Percentiles rank a stretch among this genome's conserved stretches.
Conservation (phyloP, 805 yeast genomes). For the Wickerhamomyces rabaulensis region DNA sequence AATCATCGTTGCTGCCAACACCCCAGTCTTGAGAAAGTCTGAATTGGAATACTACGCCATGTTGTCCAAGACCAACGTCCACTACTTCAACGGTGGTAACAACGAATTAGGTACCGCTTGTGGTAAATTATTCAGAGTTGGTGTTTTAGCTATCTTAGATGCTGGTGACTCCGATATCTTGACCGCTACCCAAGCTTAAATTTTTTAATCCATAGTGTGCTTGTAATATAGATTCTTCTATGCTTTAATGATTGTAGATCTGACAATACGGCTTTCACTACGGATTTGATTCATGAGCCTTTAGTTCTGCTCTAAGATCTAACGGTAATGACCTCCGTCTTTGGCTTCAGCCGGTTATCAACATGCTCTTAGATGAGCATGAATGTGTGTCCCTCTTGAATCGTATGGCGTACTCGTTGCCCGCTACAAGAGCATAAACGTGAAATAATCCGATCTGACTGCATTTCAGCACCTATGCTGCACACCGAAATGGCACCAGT, state of each 20-base stretch:
- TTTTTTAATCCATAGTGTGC: not conserved
- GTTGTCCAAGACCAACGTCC: slow-evolving; percentile 93
- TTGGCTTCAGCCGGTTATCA: too few species aligned
- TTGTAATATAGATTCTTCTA: not conserved
- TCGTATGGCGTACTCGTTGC: too few species aligned
- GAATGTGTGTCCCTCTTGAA: too few species aligned
- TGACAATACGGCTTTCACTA: too few species aligned
- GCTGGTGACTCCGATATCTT: slow-evolving; percentile 99
- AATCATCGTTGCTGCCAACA: slow-evolving; percentile 96
- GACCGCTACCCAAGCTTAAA: slow-evolving; percentile 38
- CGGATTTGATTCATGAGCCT: too few species aligned
- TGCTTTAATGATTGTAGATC: not conserved
- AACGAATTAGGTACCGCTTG: slow-evolving; percentile 99
- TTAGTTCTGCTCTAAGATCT: too few species aligned
- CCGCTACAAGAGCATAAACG: too few species aligned
- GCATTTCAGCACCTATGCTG: too few species aligned
- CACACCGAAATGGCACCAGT: not conserved
- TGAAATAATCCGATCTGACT: too few species aligned
- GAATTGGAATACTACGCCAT: slow-evolving; percentile 99
- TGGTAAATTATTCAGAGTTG: slow-evolving; percentile 99
- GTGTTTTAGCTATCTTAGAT: slow-evolving; percentile 91
- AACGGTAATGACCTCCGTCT: too few species aligned
- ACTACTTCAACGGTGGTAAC: slow-evolving; percentile 99
- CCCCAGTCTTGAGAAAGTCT: slow-evolving; percentile 99
- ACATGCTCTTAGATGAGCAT: too few species aligned